phyloP scores from a whole-genome alignment of 1,139 yeast genomes.

The Yamadazyma sp. region DNA sequence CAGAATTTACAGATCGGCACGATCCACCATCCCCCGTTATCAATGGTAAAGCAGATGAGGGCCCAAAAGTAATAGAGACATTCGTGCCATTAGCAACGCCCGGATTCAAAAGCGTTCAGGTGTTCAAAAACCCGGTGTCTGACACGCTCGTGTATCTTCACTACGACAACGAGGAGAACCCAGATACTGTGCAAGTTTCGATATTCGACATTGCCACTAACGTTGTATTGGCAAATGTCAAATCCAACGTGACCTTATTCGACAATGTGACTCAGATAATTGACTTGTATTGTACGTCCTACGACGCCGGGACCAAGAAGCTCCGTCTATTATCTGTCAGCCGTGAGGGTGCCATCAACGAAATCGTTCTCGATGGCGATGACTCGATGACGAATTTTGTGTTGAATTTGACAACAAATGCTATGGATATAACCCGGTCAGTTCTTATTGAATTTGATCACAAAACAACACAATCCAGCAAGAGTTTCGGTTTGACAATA shows the following conservation, averaged over 20 bases:
- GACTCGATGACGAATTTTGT: slow-evolving; percentile 12
- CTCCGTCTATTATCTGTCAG: slow-evolving; percentile 14
- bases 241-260: slow-evolving; percentile 2
- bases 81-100: neutral
- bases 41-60: neutral
- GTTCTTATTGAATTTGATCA: slow-evolving; percentile 18
- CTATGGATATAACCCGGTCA: slow-evolving; percentile 10
- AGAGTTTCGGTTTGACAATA: slow-evolving; percentile 19
- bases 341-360: slow-evolving; percentile 12
- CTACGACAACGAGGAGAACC: slow-evolving; percentile 5
- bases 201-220: slow-evolving; percentile 6
- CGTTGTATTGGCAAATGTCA: slow-evolving; percentile 3
- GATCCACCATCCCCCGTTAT: neutral
- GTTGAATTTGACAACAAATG: slow-evolving; percentile 7
- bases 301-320: slow-evolving; percentile 5
- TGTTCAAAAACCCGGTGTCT: slow-evolving; percentile 12
- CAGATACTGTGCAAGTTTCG: slow-evolving; percentile 5
- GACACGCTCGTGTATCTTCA: slow-evolving; percentile 7
- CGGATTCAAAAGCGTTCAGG: slow-evolving; percentile 3
- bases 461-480: slow-evolving; percentile 10
- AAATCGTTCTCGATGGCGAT: slow-evolving; percentile 14
- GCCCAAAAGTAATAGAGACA: neutral
- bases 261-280: slow-evolving; percentile 9
- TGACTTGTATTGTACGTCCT: slow-evolving; percentile 13
- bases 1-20: neutral